Base-by-base conservation (phyloP, 768 basidiomycete genomes). In the Pseudohyphozyma bogoriensis region DNA sequence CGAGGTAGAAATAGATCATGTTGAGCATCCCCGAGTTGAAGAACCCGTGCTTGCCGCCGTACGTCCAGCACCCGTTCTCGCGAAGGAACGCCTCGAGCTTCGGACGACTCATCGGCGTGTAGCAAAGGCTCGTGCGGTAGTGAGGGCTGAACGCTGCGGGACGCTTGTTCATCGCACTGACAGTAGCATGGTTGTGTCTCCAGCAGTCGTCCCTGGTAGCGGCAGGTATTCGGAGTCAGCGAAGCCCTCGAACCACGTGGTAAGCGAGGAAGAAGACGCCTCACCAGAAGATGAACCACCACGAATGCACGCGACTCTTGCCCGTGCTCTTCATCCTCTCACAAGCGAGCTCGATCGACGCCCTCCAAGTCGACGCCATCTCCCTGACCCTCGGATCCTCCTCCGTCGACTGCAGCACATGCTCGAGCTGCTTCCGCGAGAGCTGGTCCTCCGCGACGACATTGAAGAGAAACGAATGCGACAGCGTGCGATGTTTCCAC, bases 261-360 rank as follows among this genome's bases (percentile, higher is more conserved):
- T n/a, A 7, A 32, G 35, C 26, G 22, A 47, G 28, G 20, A 32
- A 15, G 69, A 80, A 66, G 52, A 86, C 24, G 36, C 66, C 68
- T 52, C 68, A 85, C 84, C 84, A 87, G 65, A 85, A 82, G 16
- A 87, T 76, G 66, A 84, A 87, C 87, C 87, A 89, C 83, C 85
- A 87, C 4, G 81, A 79, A 5, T 79, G 73, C 2, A 81, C 71
- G 64, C 78, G 76, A 2, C 79, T 78, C 12, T 67, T 65, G 1
- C 80, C 75, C 35, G 85, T 82, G 24, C 75, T 76, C 13, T 72
- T 63, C 57, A 82, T 76, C 39, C 86, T 78, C 35, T 80, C 77
- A 70, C 83, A 80, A 1, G 82, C 77, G 26, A 76, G 75, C 55
- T 68, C 71, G 47, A 86, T 78, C 0, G 78, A 76, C 18, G 68